Percentiles rank a stretch among this genome's conserved stretches.
Conservation (phyloP, 2,329 filamentous ascomycete genomes). For the Zymoseptoria pseudotritici region DNA sequence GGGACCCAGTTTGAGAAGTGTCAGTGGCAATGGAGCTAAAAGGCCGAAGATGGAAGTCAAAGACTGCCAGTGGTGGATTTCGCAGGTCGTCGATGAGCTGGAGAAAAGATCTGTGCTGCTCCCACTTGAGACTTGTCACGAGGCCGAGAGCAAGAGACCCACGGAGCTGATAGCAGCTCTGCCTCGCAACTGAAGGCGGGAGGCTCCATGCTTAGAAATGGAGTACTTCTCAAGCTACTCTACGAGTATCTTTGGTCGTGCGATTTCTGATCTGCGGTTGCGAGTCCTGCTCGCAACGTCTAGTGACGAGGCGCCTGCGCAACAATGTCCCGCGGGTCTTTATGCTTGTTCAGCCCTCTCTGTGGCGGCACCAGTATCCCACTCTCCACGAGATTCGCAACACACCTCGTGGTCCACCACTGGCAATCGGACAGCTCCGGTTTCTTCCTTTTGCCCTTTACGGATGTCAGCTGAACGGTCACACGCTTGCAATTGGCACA, state of each 20-base stretch:
- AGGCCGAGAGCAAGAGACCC: background rate
- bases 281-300: background rate
- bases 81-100: constrained; percentile 5
- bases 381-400: background rate
- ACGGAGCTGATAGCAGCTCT: background rate
- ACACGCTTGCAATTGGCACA: background rate
- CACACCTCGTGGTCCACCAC: background rate
- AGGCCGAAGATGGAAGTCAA: constrained; percentile 7
- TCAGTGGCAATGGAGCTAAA: background rate
- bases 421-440: background rate
- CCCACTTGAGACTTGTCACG: background rate
- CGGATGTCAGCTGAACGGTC: background rate
- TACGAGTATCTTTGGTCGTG: background rate
- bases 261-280: background rate
- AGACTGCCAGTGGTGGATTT: constrained; percentile 17
- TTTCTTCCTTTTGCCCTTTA: background rate
- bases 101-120: background rate
- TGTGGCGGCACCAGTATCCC: background rate
- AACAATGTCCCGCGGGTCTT: background rate
- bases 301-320: background rate
- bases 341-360: background rate
- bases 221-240: too few species aligned
- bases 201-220: background rate
- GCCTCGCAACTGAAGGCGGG: background rate
- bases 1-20: constrained; percentile 11